Evolutionary conservation across 192 early-diverging fungal genomes (phyloP), one percentile per base, ranked within the genome.

Genomic region (Phlyctochytrium arcticum): DNA sequence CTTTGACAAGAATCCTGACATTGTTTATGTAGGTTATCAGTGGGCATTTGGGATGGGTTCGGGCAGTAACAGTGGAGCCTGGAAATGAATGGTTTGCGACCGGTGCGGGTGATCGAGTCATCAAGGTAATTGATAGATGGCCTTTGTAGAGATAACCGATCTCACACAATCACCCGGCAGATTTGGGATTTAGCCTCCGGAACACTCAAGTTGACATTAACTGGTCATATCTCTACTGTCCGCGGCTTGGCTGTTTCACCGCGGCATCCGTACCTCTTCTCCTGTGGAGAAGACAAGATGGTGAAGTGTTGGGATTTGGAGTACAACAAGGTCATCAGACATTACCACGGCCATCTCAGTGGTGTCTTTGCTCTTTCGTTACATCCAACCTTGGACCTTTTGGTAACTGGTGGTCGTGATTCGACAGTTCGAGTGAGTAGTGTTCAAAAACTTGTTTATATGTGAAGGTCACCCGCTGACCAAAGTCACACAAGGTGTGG

Each of bases 281-380:
- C 94, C 2, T 86, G 84, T 60, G 97, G 94, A 48, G 97, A 99
- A 71, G 97, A 99, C 78, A 99, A 99, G 69, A 88, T 90, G 85
- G 89, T 99, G 57, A 98, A 96, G 71, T 99, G 95, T 75, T 99
- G 97, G 97, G 97, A 99, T 77, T 72, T 99, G 42, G 97, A 99
- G 76, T 88, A 89, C 63, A 99, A 99, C 81, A 97, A 98, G 71
- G 97, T 97, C 48, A 96, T 99, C 62, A 88, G 97, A 12, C 94
- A 98, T 67, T 99, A 99, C 71, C 95, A 99, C 62, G 97, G 97
- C 0, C 97, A 99, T 78, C 72, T 99, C 33, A 90, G 87, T 36
- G 97, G 94, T 32, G 88, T 99, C 15, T 99, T 97, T 69, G 85
- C 90, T 17, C 54, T 99, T 54, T 83, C 85, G 15, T 70, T 99